Evolutionary conservation across 2,329 filamentous ascomycete genomes (phyloP).

Genomic region (Davidsoniella eucalypti): DNA sequence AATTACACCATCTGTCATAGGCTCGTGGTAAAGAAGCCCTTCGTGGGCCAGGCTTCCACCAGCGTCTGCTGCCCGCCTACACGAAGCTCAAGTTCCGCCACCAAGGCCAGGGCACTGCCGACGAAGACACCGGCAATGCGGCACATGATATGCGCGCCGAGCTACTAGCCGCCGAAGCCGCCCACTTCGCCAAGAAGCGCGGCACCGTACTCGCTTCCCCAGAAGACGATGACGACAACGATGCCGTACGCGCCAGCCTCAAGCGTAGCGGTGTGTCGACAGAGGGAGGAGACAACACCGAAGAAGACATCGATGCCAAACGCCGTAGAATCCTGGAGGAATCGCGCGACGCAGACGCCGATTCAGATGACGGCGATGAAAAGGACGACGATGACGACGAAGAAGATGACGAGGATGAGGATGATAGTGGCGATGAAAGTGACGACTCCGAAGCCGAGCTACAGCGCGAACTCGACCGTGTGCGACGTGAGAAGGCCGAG

Average conservation of each 20-base stretch:
- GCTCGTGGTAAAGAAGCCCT: conserved; percentile 89
- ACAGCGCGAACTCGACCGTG: conserved; percentile 85
- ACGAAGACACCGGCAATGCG: conserved; percentile 40
- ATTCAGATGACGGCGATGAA: conserved; percentile 44
- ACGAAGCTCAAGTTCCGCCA: conserved; percentile 80
- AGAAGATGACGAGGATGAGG: conserved; percentile 25
- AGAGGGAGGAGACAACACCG: conserved; percentile 35
- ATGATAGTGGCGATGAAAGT: conserved; percentile 29
- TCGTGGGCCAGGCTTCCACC: conserved; percentile 86
- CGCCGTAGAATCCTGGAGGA: conserved; percentile 75
- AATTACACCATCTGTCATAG: conserved; percentile 24
- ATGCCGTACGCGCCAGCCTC: conserved; percentile 19
- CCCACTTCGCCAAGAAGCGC: conserved; percentile 72
- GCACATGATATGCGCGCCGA: conserved; percentile 72
- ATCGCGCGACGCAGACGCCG: conserved; percentile 71
- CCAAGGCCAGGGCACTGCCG: conserved; percentile 71
- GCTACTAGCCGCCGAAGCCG: conserved; percentile 73
- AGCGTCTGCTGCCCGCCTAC: conserved; percentile 84
- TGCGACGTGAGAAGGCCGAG: conserved; percentile 72
- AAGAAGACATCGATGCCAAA: conserved; percentile 65
- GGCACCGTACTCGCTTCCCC: conserved; percentile 34
- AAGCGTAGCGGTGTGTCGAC: conserved; percentile 18
- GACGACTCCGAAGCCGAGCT: conserved; percentile 79
- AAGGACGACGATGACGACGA: conserved; percentile 33
- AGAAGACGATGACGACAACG: conserved; percentile 32